Conservation (phyloP, 2,329 filamentous ascomycete genomes). For the Pestalotiopsis sp. region DNA sequence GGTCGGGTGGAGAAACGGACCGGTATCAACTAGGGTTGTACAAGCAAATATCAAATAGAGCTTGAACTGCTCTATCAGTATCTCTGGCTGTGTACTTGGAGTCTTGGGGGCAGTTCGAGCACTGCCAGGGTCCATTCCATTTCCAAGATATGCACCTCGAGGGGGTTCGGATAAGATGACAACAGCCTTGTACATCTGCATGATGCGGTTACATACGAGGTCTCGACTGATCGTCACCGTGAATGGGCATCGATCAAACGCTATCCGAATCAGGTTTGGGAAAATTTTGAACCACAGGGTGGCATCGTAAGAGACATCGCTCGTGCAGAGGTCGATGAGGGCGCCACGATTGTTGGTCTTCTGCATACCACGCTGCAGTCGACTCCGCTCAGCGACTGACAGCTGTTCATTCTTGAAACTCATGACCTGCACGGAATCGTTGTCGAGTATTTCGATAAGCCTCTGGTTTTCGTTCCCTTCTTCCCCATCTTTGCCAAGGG, state of each 20-base stretch:
- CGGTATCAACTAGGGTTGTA: slow-evolving; percentile 86
- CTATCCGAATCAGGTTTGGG: slow-evolving; percentile 87
- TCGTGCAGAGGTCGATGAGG: slow-evolving; percentile 90
- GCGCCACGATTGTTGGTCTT: slow-evolving; percentile 82
- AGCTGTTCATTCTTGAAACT: slow-evolving; percentile 90
- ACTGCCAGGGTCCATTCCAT: slow-evolving; percentile 57
- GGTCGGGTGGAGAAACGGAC: slow-evolving; percentile 59
- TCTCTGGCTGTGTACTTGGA: slow-evolving; percentile 75
- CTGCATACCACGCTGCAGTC: slow-evolving; percentile 85
- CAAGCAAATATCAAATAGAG: slow-evolving; percentile 96
- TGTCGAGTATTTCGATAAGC: slow-evolving; percentile 89
- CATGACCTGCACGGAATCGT: slow-evolving; percentile 84
- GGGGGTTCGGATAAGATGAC: slow-evolving; percentile 74
- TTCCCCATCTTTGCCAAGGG: slow-evolving; percentile 67
- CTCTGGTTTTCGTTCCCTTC: slow-evolving; percentile 65
- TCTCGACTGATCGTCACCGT: slow-evolving; percentile 89
- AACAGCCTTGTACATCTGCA: slow-evolving; percentile 90
- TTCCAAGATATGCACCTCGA: slow-evolving; percentile 59
- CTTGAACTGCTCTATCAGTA: slow-evolving; percentile 97
- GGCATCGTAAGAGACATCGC: slow-evolving; percentile 90
- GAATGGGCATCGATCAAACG: slow-evolving; percentile 87
- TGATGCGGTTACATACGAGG: slow-evolving; percentile 85
- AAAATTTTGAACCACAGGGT: slow-evolving; percentile 98
- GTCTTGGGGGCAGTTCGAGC: slow-evolving; percentile 52
- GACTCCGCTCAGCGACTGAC: slow-evolving; percentile 87